These are phyloP conservation scores for Pseudopyrenochaeta lycopersici DNA, from an alignment of 2,329 filamentous ascomycete genomes.

Conservation along the genomic window DNA sequence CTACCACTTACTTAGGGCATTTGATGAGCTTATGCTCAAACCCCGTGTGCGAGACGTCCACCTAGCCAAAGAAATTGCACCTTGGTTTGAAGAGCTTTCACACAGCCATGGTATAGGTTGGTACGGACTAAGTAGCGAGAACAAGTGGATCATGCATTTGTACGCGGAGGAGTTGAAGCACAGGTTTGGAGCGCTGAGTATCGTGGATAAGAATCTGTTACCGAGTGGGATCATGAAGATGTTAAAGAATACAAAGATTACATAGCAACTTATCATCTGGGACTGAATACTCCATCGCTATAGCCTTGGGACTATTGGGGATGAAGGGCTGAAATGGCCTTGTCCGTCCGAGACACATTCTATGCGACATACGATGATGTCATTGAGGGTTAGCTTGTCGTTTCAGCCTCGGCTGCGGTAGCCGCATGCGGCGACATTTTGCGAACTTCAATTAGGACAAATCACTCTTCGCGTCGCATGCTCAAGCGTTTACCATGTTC, in stretches of 20 bases:
- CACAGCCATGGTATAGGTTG: constrained; percentile 1
- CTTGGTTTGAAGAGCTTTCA: constrained; percentile 3
- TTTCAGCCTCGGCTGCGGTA: constrained; percentile 14
- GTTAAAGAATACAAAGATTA: constrained; percentile 46
- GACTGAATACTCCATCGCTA: neutral
- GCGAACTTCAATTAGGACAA: constrained; percentile 3
- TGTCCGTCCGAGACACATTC: neutral
- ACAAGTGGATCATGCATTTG: constrained; percentile 54
- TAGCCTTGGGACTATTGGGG: too few species aligned
- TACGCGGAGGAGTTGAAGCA: constrained; percentile 52
- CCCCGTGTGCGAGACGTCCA: constrained; percentile 36
- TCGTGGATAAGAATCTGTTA: constrained; percentile 54
- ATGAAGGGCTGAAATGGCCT: neutral
- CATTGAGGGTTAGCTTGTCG: neutral
- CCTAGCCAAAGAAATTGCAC: constrained; percentile 27
- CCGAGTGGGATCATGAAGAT: constrained; percentile 54
- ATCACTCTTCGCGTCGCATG: neutral
- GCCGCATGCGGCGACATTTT: constrained; percentile 12
- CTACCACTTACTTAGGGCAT: constrained; percentile 47
- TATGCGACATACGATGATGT: neutral
- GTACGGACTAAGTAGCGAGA: constrained; percentile 17
- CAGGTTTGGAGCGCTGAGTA: constrained; percentile 48
- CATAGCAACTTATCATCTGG: constrained; percentile 6
- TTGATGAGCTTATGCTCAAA: constrained; percentile 48
- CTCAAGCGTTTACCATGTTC: too few species aligned